Percentiles rank a stretch among this genome's conserved stretches.
Conservation (phyloP, 306 rosid species). For the Macrotyloma uniflorum region DNA sequence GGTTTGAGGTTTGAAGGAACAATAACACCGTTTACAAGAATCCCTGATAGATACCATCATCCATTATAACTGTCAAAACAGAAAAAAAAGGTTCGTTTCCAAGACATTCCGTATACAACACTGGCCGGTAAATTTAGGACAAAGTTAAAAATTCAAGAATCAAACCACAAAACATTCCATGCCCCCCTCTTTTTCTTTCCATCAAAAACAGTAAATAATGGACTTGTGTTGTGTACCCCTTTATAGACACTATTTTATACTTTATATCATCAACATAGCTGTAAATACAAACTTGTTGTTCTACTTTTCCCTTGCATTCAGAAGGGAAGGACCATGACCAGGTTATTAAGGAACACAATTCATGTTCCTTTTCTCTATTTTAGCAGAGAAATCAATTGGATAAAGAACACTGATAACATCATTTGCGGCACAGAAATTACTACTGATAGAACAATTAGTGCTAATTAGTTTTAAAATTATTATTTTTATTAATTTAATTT, state of each 20-base stretch:
- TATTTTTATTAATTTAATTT: background rate
- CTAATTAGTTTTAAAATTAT: too few species aligned
- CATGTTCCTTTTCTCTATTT: conserved; percentile 42
- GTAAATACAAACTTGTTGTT: conserved; percentile 48
- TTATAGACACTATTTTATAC: background rate
- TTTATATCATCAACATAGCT: conserved; percentile 30
- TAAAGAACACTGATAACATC: too few species aligned
- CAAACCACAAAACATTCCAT: conserved; percentile 9
- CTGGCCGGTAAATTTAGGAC: background rate
- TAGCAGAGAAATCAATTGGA: background rate
- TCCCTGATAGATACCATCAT: background rate
- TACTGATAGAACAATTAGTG: background rate
- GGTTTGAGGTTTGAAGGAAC: background rate
- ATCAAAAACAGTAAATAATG: conserved; percentile 32
- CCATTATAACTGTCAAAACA: background rate
- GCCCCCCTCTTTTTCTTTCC: background rate
- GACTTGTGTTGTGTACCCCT: conserved; percentile 18
- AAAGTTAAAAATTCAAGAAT: background rate
- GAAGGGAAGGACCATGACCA: conserved; percentile 38
- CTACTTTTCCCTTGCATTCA: conserved; percentile 48
- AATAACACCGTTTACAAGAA: background rate
- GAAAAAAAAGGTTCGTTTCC: background rate
- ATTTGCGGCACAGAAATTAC: conserved; percentile 18
- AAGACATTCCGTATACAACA: background rate
- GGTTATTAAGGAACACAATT: conserved; percentile 49